phyloP scores from a whole-genome alignment of 345 rosid species.

The Punica granatum region DNA sequence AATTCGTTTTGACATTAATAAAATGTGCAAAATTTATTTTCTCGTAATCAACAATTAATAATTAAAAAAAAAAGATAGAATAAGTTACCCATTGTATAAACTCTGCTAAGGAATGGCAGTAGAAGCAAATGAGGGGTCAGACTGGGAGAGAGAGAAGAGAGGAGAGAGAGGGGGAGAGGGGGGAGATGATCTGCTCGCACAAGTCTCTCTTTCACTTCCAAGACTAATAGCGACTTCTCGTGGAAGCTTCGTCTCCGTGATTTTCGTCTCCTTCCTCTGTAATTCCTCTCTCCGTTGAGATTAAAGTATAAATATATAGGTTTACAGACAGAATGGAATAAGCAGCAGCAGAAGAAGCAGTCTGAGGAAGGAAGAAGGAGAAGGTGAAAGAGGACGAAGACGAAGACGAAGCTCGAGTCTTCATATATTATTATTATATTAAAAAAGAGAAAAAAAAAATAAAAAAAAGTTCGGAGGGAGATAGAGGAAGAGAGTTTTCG shows the following conservation, averaged over 20 bases:
- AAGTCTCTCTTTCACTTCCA: slow-evolving; percentile 3
- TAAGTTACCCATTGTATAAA: no score
- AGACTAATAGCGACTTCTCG: slow-evolving; percentile 3
- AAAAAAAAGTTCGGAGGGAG: no score
- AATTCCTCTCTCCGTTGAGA: not conserved
- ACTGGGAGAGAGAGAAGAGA: no score
- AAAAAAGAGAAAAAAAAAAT: not conserved
- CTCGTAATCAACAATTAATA: no score
- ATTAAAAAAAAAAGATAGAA: no score
- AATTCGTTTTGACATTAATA: no score
- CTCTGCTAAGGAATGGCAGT: no score
- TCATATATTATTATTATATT: not conserved
- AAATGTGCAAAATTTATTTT: no score
- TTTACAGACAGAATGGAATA: not conserved
- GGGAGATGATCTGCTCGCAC: not conserved
- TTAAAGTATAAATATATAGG: not conserved
- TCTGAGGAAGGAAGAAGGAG: not conserved
- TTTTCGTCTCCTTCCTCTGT: not conserved
- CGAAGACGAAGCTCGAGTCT: not conserved
- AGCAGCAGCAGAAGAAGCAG: not conserved
- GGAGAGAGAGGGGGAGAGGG: slow-evolving; percentile 1
- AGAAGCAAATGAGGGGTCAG: no score
- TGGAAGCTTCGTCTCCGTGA: slow-evolving; percentile 8
- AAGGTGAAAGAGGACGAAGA: no score
- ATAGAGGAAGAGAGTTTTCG: slow-evolving; percentile 1